Percentiles rank a stretch among this genome's conserved stretches.
Evolutionary conservation across 148 eudicot species (phyloP).

Genomic region (Vaccinium corymbosum): DNA sequence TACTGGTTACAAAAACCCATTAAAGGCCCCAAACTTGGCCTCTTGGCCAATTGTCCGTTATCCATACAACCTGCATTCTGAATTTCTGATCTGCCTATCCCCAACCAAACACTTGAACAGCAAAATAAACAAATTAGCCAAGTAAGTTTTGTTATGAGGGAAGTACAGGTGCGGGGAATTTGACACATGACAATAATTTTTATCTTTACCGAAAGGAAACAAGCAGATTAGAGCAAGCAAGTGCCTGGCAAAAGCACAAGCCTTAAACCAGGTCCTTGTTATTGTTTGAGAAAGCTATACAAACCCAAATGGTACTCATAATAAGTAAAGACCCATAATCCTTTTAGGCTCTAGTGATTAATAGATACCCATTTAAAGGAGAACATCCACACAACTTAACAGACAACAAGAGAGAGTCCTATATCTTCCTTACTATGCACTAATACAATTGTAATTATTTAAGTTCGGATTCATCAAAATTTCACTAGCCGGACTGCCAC

Average conservation of each 20-base stretch:
- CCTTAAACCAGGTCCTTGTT: neutral
- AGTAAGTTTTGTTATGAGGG: neutral
- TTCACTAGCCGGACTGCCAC: conserved; percentile 15
- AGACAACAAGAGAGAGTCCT: conserved; percentile 10
- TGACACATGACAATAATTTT: neutral
- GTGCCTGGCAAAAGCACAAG: neutral
- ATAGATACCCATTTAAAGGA: neutral
- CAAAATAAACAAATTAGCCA: neutral
- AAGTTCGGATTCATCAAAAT: conserved; percentile 22
- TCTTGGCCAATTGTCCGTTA: no score
- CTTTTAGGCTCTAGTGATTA: neutral
- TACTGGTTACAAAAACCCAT: neutral
- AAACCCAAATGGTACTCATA: neutral
- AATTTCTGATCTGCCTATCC: neutral
- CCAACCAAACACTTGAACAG: neutral
- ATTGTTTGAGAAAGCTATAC: neutral
- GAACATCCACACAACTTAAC: conserved; percentile 8
- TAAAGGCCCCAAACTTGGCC: no score
- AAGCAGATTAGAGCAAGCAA: neutral
- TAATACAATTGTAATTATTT: conserved; percentile 2
- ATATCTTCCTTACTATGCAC: conserved; percentile 11
- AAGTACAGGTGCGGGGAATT: neutral
- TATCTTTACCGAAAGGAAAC: neutral
- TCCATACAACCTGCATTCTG: neutral
- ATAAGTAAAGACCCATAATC: neutral